Base-by-base conservation (phyloP, 108 stramenopile genomes). In the Fistulifera solaris region DNA sequence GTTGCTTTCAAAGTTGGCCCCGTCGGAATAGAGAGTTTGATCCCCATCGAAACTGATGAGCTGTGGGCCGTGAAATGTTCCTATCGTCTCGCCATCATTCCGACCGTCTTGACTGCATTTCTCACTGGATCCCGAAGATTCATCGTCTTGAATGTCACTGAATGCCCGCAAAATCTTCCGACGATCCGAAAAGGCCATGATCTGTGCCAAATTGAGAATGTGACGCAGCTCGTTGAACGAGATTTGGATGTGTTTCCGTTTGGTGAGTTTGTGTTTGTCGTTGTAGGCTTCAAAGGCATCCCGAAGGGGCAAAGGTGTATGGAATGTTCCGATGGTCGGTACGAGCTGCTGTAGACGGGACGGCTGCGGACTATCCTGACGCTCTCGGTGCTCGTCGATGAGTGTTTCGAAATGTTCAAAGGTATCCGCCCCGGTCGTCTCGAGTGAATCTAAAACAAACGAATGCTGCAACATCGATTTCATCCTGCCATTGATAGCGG, bases 41-140 rank as follows among this genome's bases (percentile, higher is more conserved):
- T 95, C 94, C 39, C 94, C 94, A 68, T 95, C 94, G 65, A 95
- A 95, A 49, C 84, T 83, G 19, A 95, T 80, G 40, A 95, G 57
- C 39, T 73, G 76, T 11, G 91, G 85, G 6, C 88, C 86, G 38
- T 78, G 71, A 38, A 43, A 35, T 42, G n/a, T 11, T 35, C 31
- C 41, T 16, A 38, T 27, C n/a, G 26, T 45, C 3, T 50, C 38
- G 11, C 26, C 24, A 27, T 57, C 39, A 7, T 18, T 26, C 16
- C 14, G 22, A 11, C 21, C 13, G 15, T 51, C 56, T 18, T 17
- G 25, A 11, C 27, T 26, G 23, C 23, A 2, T 15, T 22, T 26
- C 15, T 15, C 23, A 10, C 49, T 50, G 2, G 53, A 24, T 13
- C 42, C 56, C 55, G n/a, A 16, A 16, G 15, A 18, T 12, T 56